These are phyloP conservation scores for Teratosphaeriaceae sp. DNA, from an alignment of 2,329 filamentous ascomycete genomes.

Conservation along the genomic window DNA sequence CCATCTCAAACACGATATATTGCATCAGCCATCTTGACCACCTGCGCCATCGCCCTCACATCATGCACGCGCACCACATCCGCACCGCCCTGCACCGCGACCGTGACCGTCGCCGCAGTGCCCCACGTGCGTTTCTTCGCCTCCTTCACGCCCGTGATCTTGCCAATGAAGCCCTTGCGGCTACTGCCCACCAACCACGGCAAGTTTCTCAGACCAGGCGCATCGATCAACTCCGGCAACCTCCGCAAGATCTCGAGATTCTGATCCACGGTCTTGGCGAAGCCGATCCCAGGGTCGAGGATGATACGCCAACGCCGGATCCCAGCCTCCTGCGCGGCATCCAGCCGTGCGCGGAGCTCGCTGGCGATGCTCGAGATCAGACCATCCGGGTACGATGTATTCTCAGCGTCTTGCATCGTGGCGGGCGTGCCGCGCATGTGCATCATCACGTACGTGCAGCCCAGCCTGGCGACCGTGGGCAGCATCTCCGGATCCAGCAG, in stretches of 20 bases:
- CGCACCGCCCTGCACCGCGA: conserved; percentile 77
- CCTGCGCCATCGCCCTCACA: conserved; percentile 75
- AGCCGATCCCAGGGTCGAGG: conserved; percentile 88
- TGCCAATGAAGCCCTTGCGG: conserved; percentile 83
- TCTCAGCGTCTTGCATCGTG: conserved; percentile 64
- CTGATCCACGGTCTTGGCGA: conserved; percentile 76
- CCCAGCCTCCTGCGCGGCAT: conserved; percentile 71
- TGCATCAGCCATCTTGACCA: conserved; percentile 85
- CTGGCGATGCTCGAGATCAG: conserved; percentile 57
- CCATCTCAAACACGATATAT: conserved; percentile 44
- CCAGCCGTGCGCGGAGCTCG: conserved; percentile 65
- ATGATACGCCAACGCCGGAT: conserved; percentile 90
- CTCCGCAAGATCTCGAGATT: conserved; percentile 73
- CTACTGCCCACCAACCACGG: conserved; percentile 89
- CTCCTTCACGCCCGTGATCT: conserved; percentile 66
- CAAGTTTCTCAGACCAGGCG: conserved; percentile 59
- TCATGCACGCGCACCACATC: conserved; percentile 93
- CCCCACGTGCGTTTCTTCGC: conserved; percentile 71
- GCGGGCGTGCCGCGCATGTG: conserved; percentile 86
- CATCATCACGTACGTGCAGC: conserved; percentile 78
- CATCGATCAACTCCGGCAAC: conserved; percentile 59
- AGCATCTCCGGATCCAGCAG: conserved; percentile 76
- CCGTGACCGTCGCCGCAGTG: conserved; percentile 80
- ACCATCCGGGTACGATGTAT: conserved; percentile 56
- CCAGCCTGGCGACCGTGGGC: conserved; percentile 65